Base-by-base conservation (phyloP, 306 rosid species). In the Vachellia collinsii region DNA sequence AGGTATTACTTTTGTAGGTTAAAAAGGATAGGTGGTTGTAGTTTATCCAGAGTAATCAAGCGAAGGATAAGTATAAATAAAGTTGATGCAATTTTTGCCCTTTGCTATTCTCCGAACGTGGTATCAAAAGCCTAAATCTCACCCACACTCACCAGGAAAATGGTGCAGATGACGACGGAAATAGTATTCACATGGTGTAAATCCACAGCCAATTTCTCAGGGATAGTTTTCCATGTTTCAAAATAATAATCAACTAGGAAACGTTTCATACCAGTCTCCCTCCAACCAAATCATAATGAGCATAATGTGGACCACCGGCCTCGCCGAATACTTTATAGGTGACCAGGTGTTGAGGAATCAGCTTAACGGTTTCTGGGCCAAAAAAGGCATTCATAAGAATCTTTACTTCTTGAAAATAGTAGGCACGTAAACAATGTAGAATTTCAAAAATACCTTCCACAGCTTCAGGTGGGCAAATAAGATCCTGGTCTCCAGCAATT, bases 271-370 rank as follows among this genome's bases (percentile, higher is more conserved):
- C 99, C 98, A 85, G 64, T 78, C 94, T 88, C 84, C 99, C 99
- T 82, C 99, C 99, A 78, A 96, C 98, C 88, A 96, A 89, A 89
- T 96, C 99, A 83, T 96, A 96, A 85, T 96, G 99, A 79, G 97
- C 99, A 78, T 96, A 96, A 87, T 93, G 99, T 81, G 99, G 92
- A 77, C 97, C 99, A 43, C 61, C 86, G 1, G 97, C 87, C 65
- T 92, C 85, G 84, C 99, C 99, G 80, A 92, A 86, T 69, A 91
- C 65, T 87, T 90, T 88, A 80, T 90, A 90, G 34, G 93, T 88
- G 74, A 87, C 97, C 76, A 96, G 87, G 85, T 96, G 91, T 85
- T 85, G 77, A 9, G 99, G 98, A 75, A 96, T 88, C 77, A 93
- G 75, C 85, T 92, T 96, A 54, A 80, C 87, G 8, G 98, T 96